Percentiles rank a stretch among this genome's conserved stretches.
These are phyloP conservation scores for Fusarium begoniae DNA, from an alignment of 2,329 filamentous ascomycete genomes.

Conservation along the genomic window DNA sequence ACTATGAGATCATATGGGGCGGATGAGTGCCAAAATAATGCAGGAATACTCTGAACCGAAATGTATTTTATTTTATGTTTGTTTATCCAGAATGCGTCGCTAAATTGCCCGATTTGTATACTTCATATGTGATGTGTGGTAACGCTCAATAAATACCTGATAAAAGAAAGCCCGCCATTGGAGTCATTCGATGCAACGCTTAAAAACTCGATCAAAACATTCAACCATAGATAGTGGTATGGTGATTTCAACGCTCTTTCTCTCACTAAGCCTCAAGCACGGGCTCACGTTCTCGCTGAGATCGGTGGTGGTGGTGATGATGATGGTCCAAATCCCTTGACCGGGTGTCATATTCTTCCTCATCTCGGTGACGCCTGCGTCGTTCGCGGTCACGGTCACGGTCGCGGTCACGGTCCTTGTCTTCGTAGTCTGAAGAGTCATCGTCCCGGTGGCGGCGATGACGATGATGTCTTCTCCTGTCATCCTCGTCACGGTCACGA, in stretches of 20 bases:
- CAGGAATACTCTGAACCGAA: neutral
- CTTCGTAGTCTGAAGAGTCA: slow-evolving; percentile 43
- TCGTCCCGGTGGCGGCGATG: slow-evolving; percentile 41
- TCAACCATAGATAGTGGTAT: neutral
- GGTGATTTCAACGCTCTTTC: neutral
- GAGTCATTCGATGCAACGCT: slow-evolving; percentile 27
- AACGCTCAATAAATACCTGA: slow-evolving; percentile 13
- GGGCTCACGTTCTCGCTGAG: slow-evolving; percentile 45
- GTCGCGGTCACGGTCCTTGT: slow-evolving; percentile 49
- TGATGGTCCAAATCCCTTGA: slow-evolving; percentile 46
- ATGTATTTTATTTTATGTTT: slow-evolving; percentile 20
- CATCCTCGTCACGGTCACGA: slow-evolving; percentile 45
- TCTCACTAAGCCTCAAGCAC: slow-evolving; percentile 28
- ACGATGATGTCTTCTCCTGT: slow-evolving; percentile 38
- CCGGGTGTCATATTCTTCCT: slow-evolving; percentile 42
- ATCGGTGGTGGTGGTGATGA: slow-evolving; percentile 48
- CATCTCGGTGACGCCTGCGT: slow-evolving; percentile 44
- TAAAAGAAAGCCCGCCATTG: neutral
- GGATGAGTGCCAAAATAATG: neutral
- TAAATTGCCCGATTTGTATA: slow-evolving; percentile 24
- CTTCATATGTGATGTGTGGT: slow-evolving; percentile 18
- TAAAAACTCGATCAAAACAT: slow-evolving; percentile 1
- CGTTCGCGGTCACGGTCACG: slow-evolving; percentile 52
- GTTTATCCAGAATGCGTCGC: slow-evolving; percentile 25
- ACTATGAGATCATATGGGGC: neutral